Base-by-base conservation (phyloP, 257 asterid species). In the Dorcoceras hygrometricum region DNA sequence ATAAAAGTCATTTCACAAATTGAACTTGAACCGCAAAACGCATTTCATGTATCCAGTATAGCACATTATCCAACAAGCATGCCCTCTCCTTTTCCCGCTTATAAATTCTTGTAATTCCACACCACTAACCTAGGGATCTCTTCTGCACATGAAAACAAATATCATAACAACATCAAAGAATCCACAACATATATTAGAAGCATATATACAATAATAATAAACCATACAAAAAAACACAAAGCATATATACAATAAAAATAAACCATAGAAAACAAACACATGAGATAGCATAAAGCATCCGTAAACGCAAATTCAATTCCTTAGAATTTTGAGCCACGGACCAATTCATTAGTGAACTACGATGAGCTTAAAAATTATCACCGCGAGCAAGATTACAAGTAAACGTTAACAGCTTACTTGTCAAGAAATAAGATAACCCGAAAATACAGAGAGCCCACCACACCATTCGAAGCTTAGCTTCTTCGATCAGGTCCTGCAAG, bases 371-470 rank as follows among this genome's bases (percentile, higher is more conserved):
- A 26, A n/a, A 62, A 56, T 53, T 19, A 63, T 46, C 51, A 68
- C 11, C 14, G 51, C 23, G 8, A 34, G 12, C 25, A 57, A 12
- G 26, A 39, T n/a, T n/a, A n/a, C n/a, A n/a, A n/a, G n/a, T n/a
- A 31, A 55, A 16, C 1, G 39, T 27, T 22, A 55, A 67, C 16
- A 72, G 69, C 99, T 89, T 82, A 94, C 98, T 89, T 22, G 99
- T 84, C 68, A 94, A 73, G 82, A 91, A 84, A 87, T 94, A 94
- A 67, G 95, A 82, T 60, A 91, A 80, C 26, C 81, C 82, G 75
- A 91, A 94, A 76, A 89, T 86, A 77, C 91, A 91, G 65, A 94
- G 81, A 69, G 86, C 79, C 99, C 99, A 94, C 95, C 95, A 94
- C 73, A 91, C 91, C 62, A 93, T 83, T 34, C 99, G 95, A 78